A percentile compares a stretch with the other conserved stretches of the same genome.
phyloP scores from a whole-genome alignment of 495 filamentous ascomycete genomes.

The Rhizodiscina lignyota region DNA sequence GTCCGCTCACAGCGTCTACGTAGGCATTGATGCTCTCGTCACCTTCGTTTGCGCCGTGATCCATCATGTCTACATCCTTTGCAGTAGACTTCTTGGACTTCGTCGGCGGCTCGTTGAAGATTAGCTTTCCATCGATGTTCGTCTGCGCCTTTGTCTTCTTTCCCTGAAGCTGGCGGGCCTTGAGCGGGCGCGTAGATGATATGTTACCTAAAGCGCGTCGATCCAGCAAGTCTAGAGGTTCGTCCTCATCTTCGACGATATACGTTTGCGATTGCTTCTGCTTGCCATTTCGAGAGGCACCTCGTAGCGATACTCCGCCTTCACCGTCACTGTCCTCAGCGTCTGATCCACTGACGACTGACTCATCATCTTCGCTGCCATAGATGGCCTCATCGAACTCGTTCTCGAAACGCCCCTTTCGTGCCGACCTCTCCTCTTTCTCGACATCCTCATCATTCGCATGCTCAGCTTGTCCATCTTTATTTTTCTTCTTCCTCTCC shows the following conservation, averaged over 20 bases:
- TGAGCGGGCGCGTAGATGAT: slow-evolving; percentile 68
- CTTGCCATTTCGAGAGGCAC: slow-evolving; percentile 21
- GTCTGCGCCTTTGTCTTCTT: slow-evolving; percentile 48
- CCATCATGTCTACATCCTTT: slow-evolving; percentile 32
- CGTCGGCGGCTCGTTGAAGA: slow-evolving; percentile 45
- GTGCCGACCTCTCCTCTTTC: slow-evolving; percentile 5
- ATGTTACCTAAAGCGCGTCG: slow-evolving; percentile 81
- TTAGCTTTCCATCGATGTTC: slow-evolving; percentile 75
- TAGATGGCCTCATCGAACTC: slow-evolving; percentile 94
- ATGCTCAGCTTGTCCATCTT: slow-evolving; percentile 39
- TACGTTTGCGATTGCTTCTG: slow-evolving; percentile 31
- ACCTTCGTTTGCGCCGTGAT: slow-evolving; percentile 38
- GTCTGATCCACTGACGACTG: slow-evolving; percentile 28
- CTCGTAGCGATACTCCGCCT: no score
- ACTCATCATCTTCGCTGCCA: slow-evolving; percentile 48
- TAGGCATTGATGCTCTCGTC: slow-evolving; percentile 59
- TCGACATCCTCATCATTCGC: slow-evolving; percentile 15
- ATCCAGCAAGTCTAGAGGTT: slow-evolving; percentile 85
- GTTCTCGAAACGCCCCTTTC: slow-evolving; percentile 55
- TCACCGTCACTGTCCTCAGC: slow-evolving; percentile 38
- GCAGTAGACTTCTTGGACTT: no score
- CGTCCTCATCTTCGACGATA: slow-evolving; percentile 83
- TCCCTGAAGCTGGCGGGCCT: slow-evolving; percentile 24
- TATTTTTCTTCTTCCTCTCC: slow-evolving; percentile 73
- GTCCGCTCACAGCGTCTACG: slow-evolving; percentile 73